Base-by-base conservation (phyloP, 352 stramenopile species). In the Globisporangium uncinulatum region DNA sequence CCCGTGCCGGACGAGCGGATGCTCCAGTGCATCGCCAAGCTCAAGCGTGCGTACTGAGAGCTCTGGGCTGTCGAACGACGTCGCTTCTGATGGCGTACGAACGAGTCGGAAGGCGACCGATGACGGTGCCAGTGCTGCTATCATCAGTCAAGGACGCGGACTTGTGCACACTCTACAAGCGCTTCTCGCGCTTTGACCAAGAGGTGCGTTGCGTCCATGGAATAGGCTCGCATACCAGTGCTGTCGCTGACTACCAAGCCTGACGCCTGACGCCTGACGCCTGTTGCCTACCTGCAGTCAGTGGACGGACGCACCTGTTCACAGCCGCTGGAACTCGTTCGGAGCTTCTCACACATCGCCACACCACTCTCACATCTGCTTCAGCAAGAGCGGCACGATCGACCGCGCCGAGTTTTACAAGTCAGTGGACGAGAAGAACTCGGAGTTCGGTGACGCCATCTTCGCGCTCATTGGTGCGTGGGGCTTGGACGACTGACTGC, bases 401-500 rank as follows among this genome's bases (percentile, higher is more conserved):
- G 75, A 89, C 54, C 70, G 79, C 13, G 50, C 55, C 29, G 79
- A 89, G 61, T 89, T 89, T 51, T 89, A 87, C 57, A 67, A 76
- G 56, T 83, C 72, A 20, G 75, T 87, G 32, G 67, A 84, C 19
- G 79, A 89, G 56, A 82, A 89, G 39, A 65, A 83, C 46, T 86
- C 76, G 41, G 76, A 83, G 20, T 80, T 89, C 48, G 79, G 79
- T 39, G 79, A 89, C 58, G 76, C 79, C 13, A 85, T 89, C 58
- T 89, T 89, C 51, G 67, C 75, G 6, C 65, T 89, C 45, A 89
- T 89, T 56, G 79, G 69, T 78, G 36, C 14, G 65, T n/a, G n/a
- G n/a, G n/a, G n/a, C n/a, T n/a, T n/a, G n/a, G n/a, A n/a, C n/a
- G n/a, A n/a, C n/a, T n/a, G n/a, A n/a, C n/a, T n/a, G n/a, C n/a